These are phyloP conservation scores for Pachysandra terminalis DNA, from an alignment of 164 flowering plant genomes.

Conservation along the genomic window DNA sequence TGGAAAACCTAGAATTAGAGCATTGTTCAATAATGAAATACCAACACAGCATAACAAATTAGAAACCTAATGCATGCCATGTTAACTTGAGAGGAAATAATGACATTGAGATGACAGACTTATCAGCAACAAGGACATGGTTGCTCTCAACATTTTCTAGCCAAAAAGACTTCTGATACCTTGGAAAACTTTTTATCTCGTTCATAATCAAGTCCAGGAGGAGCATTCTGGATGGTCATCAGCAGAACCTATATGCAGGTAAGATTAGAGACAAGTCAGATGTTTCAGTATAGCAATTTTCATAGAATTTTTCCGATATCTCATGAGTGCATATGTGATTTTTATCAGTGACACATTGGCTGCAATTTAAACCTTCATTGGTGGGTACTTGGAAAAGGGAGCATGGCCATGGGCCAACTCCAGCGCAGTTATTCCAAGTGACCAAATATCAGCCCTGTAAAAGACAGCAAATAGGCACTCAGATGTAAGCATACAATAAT, in stretches of 20 bases:
- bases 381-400: slow-evolving; percentile 73
- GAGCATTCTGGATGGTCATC: slow-evolving; percentile 83
- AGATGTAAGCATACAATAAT: too few relatives aligned
- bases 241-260: slow-evolving; percentile 47
- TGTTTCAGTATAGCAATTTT: background rate
- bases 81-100: background rate
- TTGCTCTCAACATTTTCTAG: slow-evolving; percentile 8
- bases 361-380: slow-evolving; percentile 54
- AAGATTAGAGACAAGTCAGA: slow-evolving; percentile 6
- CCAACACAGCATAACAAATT: slow-evolving; percentile 1
- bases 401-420: slow-evolving; percentile 83
- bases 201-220: slow-evolving; percentile 65
- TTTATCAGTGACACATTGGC: background rate
- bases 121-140: background rate
- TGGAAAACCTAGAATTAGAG: slow-evolving; percentile 58
- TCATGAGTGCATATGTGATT: background rate
- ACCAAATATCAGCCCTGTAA: slow-evolving; percentile 72
- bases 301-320: background rate
- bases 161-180: slow-evolving; percentile 54
- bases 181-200: slow-evolving; percentile 94
- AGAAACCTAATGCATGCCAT: slow-evolving; percentile 1
- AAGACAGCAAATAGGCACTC: background rate
- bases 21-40: slow-evolving; percentile 12
- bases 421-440: slow-evolving; percentile 68
- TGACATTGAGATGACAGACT: background rate